Evolutionary conservation across 176 grass and related monocot species (phyloP).

Genomic region (Saccharum spontaneum): DNA sequence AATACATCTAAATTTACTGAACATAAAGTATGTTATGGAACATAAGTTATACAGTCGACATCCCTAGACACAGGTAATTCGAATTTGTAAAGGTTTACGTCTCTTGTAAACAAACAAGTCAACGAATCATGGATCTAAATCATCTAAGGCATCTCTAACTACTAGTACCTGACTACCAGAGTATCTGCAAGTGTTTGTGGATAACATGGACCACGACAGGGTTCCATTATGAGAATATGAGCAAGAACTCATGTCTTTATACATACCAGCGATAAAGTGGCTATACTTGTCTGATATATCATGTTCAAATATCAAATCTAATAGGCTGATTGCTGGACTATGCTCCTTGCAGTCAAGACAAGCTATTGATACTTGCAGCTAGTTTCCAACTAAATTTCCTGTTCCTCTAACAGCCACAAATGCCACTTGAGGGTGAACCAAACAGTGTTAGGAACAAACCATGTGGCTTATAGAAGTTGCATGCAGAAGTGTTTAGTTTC

Average conservation of each 20-base stretch:
- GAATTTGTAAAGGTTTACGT: background rate
- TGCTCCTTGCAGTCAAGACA: background rate
- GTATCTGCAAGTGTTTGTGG: background rate
- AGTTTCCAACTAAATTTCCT: background rate
- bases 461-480: background rate
- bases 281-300: background rate
- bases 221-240: background rate
- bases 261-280: background rate
- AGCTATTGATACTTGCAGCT: background rate
- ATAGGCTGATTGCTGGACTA: background rate
- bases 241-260: background rate
- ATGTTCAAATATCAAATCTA: background rate
- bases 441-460: constrained; percentile 10
- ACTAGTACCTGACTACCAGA: background rate
- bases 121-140: background rate
- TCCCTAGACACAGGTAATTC: background rate
- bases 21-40: background rate
- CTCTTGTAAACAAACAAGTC: background rate
- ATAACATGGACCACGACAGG: background rate
- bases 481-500: constrained; percentile 9
- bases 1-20: background rate
- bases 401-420: background rate
- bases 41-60: background rate
- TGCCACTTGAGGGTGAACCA: background rate
- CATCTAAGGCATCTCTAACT: background rate